Evolutionary conservation across 169 alveolate species (phyloP).

Genomic region (Pseudocohnilembus persalinus): DNA sequence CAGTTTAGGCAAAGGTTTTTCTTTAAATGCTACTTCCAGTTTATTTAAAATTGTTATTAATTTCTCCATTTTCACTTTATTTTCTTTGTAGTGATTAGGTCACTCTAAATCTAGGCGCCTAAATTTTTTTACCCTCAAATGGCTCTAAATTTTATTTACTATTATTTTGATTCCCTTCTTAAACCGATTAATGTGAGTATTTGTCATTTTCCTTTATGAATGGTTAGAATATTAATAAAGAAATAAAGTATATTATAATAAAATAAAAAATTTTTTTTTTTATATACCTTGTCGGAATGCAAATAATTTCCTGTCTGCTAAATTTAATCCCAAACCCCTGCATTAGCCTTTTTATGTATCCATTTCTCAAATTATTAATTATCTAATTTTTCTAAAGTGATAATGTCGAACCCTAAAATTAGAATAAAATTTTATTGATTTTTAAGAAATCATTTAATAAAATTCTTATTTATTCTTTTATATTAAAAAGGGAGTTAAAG

Average conservation of each 20-base stretch:
- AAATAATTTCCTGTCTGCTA: not conserved
- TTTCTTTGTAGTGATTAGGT: not conserved
- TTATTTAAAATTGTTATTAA: too few relatives aligned
- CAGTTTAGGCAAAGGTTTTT: not conserved
- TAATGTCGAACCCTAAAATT: conserved; percentile 16
- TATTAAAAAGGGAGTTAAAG: not conserved
- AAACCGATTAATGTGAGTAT: not conserved
- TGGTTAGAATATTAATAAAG: too few relatives aligned
- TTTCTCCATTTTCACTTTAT: not conserved
- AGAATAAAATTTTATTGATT: not conserved
- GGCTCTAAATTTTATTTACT: not conserved
- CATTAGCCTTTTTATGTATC: conserved; percentile 11
- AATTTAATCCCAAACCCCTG: conserved; percentile 11
- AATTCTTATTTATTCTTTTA: not conserved
- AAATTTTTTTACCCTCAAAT: not conserved
- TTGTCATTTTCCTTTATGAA: too few relatives aligned
- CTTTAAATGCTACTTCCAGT: not conserved
- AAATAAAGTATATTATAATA: too few relatives aligned
- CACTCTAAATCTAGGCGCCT: not conserved
- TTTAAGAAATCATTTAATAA: not conserved
- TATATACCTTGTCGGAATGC: too few relatives aligned
- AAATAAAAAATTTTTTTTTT: too few relatives aligned
- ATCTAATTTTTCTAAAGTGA: conserved; percentile 17
- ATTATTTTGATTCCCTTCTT: not conserved
- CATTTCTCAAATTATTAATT: conserved; percentile 15